Conservation (phyloP, 805 yeast genomes). For the Tanozyma kutaoensis region DNA sequence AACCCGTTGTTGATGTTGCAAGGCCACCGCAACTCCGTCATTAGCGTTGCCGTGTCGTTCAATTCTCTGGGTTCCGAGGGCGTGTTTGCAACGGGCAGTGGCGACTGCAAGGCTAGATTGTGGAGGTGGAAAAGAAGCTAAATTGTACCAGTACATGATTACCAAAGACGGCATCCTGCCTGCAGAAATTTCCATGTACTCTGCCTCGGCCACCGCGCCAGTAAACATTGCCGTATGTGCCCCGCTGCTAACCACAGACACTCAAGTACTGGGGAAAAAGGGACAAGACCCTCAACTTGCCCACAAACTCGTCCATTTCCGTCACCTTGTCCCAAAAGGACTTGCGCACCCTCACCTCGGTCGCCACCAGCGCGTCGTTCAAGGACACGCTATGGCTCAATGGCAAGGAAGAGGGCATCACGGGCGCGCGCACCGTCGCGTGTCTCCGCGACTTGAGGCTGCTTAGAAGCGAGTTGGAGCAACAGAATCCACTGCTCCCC, state of each 20-base stretch:
- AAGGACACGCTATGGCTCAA: conserved; percentile 74
- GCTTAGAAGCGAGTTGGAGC: conserved; percentile 52
- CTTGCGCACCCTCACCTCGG: conserved; percentile 84
- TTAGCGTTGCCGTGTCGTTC: conserved; percentile 84
- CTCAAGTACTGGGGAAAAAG: conserved; percentile 98
- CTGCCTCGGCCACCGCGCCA: conserved; percentile 89
- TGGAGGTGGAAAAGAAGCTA: conserved; percentile 97
- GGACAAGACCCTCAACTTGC: conserved; percentile 76
- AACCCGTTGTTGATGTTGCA: conserved; percentile 91
- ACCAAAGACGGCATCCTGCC: no score
- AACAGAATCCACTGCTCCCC: conserved; percentile 38
- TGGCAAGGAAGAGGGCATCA: conserved; percentile 66
- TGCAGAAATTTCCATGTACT: no score
- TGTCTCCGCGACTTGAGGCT: conserved; percentile 66
- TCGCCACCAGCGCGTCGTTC: conserved; percentile 48
- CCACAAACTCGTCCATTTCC: conserved; percentile 92
- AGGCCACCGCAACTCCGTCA: conserved; percentile 93
- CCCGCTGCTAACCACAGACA: conserved; percentile 31
- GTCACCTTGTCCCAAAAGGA: conserved; percentile 89
- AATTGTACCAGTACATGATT: no score
- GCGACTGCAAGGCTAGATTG: conserved; percentile 94
- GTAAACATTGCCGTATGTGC: conserved; percentile 87
- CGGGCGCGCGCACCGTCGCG: conserved; percentile 49
- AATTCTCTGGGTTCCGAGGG: conserved; percentile 62
- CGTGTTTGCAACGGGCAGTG: conserved; percentile 92